These are phyloP conservation scores for Zymoseptoria brevis DNA, from an alignment of 2,329 filamentous ascomycete species.

Conservation along the genomic window DNA sequence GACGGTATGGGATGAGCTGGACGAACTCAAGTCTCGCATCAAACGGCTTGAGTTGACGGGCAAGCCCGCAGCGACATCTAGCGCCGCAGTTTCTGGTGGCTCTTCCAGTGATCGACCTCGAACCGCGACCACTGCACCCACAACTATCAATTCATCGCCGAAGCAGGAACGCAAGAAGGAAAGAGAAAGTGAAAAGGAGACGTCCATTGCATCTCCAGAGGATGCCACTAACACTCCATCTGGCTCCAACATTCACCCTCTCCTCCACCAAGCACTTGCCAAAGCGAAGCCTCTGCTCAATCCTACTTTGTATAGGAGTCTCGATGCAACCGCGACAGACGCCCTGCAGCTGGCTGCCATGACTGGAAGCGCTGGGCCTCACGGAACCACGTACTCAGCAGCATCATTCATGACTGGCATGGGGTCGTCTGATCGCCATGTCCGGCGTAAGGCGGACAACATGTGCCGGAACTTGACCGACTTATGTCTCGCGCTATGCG, in stretches of 20 bases:
- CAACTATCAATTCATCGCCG: conserved; percentile 83
- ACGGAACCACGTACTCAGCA: conserved; percentile 53
- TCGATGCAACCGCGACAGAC: conserved; percentile 76
- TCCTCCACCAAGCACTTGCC: conserved; percentile 69
- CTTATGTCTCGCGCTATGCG: conserved; percentile 69
- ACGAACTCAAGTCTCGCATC: conserved; percentile 90
- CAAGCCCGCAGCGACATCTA: conserved; percentile 68
- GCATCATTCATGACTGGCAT: conserved; percentile 55
- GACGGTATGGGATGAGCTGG: conserved; percentile 95
- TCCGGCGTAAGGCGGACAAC: conserved; percentile 83
- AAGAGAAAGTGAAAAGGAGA: conserved; percentile 29
- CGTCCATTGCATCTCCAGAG: conserved; percentile 24
- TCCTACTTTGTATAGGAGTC: conserved; percentile 63
- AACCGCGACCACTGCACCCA: conserved; percentile 84
- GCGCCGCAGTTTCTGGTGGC: conserved; percentile 68
- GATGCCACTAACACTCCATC: conserved; percentile 35
- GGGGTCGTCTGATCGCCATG: conserved; percentile 66
- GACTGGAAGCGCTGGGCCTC: conserved; percentile 65
- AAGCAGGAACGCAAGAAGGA: conserved; percentile 55
- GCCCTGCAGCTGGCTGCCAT: conserved; percentile 70
- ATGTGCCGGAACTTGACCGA: conserved; percentile 91
- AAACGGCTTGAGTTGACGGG: conserved; percentile 82
- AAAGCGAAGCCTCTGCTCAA: conserved; percentile 67
- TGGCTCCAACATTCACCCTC: conserved; percentile 58
- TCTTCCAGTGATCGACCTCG: conserved; percentile 72